A percentile compares a stretch with the other conserved stretches of the same genome.
Conservation (phyloP, 2,329 filamentous ascomycete genomes). For the Biscogniauxia mediterranea region DNA sequence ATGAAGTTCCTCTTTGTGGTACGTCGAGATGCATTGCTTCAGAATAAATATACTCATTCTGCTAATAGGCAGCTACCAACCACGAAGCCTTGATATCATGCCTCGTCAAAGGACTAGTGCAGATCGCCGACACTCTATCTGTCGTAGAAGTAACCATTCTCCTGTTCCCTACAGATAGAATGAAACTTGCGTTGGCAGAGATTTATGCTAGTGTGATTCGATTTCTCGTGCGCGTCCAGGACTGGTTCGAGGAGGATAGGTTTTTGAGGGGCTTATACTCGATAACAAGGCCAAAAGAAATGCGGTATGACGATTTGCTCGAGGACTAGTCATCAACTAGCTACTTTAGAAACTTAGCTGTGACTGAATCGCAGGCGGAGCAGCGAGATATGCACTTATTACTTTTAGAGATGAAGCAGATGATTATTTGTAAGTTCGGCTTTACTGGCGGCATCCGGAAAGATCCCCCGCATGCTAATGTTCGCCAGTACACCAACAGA, state of each 20-base stretch:
- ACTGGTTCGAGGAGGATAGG: background rate
- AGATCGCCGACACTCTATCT: background rate
- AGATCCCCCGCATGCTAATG: too few species aligned
- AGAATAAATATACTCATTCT: background rate
- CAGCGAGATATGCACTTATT: background rate
- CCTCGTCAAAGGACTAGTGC: background rate
- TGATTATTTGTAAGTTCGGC: background rate
- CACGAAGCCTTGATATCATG: background rate
- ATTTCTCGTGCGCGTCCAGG: background rate
- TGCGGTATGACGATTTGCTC: background rate
- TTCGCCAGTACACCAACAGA: too few species aligned
- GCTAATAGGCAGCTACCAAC: background rate
- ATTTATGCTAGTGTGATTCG: background rate
- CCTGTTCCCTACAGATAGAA: background rate
- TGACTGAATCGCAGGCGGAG: background rate
- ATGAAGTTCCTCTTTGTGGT: slow-evolving; percentile 13
- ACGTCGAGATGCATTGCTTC: background rate
- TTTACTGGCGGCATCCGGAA: too few species aligned
- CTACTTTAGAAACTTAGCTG: background rate
- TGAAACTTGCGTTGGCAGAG: background rate
- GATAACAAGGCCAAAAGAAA: background rate
- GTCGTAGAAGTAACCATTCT: background rate
- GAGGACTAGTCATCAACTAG: background rate
- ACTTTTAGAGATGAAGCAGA: background rate
- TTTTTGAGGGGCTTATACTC: background rate